Evolutionary conservation across 2,329 filamentous ascomycete species (phyloP).

Genomic region (Botrytis squamosa): DNA sequence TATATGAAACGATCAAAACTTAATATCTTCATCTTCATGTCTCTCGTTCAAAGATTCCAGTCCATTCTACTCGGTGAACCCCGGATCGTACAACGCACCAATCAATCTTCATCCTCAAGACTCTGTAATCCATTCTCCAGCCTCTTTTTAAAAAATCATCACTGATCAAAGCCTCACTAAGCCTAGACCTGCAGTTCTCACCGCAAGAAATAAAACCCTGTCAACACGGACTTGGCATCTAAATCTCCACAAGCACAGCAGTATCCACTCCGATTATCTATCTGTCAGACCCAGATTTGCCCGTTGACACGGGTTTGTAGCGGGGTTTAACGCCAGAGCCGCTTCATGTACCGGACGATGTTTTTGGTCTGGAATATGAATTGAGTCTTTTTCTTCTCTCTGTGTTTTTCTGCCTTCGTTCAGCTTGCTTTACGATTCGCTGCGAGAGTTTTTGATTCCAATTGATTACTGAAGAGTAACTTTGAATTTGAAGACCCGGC

Average conservation of each 20-base stretch:
- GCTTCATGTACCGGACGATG: conserved; percentile 1
- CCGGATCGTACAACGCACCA: conserved; percentile 11
- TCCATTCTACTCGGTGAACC: conserved; percentile 18
- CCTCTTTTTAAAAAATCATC: conserved; percentile 11
- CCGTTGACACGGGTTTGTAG: background rate
- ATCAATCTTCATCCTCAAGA: background rate
- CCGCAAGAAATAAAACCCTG: conserved; percentile 16
- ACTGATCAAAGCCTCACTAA: conserved; percentile 4
- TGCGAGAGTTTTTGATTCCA: background rate
- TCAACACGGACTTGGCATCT: background rate
- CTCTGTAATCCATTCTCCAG: conserved; percentile 12
- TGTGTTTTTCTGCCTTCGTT: background rate
- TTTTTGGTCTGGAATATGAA: conserved; percentile 12
- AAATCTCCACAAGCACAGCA: background rate
- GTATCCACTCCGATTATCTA: conserved; percentile 9
- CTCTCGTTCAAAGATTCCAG: background rate
- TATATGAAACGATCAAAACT: background rate
- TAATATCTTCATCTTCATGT: background rate
- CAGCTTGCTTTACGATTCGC: background rate
- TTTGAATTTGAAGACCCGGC: background rate
- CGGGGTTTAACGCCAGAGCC: conserved; percentile 8
- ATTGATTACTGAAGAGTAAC: background rate
- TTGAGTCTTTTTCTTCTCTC: background rate
- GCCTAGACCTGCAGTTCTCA: conserved; percentile 19
- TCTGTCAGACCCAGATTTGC: conserved; percentile 2